Evolutionary conservation across 2,329 filamentous ascomycete genomes (phyloP), one percentile per base, ranked within the genome.

Genomic region (Xylariaceae sp.): DNA sequence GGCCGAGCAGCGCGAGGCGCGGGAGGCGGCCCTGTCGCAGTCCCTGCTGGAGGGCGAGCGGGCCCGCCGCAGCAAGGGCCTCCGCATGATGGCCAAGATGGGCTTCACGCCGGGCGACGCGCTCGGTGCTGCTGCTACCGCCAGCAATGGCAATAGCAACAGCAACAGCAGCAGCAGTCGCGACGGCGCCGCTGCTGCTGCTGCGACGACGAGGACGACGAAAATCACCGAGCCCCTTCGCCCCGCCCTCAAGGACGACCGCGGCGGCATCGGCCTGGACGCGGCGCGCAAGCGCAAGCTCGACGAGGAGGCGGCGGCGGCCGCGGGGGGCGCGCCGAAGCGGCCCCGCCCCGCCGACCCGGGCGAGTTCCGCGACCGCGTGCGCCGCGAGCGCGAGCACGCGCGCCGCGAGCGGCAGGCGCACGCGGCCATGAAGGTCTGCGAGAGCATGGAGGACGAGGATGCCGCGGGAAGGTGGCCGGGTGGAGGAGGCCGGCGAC

Each of bases 61-160:
- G 12, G 63, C 71, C 12, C 70, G 75, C 31, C 73, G 72, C 48
- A 93, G 80, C 63, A 96, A 95, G 55, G 92, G 90, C 2, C 77
- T 93, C 41, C 78, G 85, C 44, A 95, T 98, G 87, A 94, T 98
- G 89, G 82, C 86, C 15, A 90, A 86, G 59, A 85, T 98, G 70
- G 92, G 92, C 1, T 98, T 93, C 64, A 81, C 77, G 37, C 67
- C 75, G 14, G 88, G 89, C 16, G 77, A 76, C 22, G 72, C 78
- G 0, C 65, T 96, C 3, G 92, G 92, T 2, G n/a, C n/a, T n/a
- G n/a, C n/a, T n/a, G n/a, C n/a, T n/a, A n/a, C n/a, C n/a, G n/a
- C n/a, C n/a, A n/a, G n/a, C n/a, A n/a, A n/a, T n/a, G n/a, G n/a
- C n/a, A n/a, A n/a, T n/a, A n/a, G n/a, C n/a, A n/a, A n/a, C n/a